These are phyloP conservation scores for Pseudonitzschia multiseries DNA, from an alignment of 108 stramenopile species.

Conservation along the genomic window DNA sequence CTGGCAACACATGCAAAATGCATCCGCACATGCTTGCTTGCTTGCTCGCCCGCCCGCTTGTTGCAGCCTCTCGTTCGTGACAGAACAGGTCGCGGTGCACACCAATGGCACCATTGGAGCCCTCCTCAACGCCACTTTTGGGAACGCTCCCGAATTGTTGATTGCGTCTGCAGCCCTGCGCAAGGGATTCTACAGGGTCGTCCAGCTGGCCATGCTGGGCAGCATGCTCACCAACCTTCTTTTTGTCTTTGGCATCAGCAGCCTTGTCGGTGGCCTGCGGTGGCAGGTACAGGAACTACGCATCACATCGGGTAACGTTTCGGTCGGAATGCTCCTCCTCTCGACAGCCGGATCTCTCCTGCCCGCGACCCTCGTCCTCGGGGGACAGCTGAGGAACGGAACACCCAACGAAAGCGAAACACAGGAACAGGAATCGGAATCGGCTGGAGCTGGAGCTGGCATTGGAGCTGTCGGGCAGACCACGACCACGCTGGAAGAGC, in stretches of 20 bases:
- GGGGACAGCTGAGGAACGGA: conserved; percentile 50
- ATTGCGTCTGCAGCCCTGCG: conserved; percentile 86
- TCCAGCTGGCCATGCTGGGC: conserved; percentile 89
- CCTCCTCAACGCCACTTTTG: conserved; percentile 93
- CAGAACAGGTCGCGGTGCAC: conserved; percentile 91
- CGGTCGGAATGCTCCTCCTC: conserved; percentile 74
- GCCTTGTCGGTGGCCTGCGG: conserved; percentile 82
- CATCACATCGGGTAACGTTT: conserved; percentile 72
- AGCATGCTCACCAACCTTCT: conserved; percentile 86
- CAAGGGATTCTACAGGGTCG: conserved; percentile 84
- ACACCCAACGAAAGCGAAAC: background rate
- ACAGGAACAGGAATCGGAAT: background rate
- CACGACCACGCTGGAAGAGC: conserved; percentile 51
- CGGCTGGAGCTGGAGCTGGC: too few relatives aligned
- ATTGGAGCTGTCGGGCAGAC: too few relatives aligned
- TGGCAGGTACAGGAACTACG: conserved; percentile 86
- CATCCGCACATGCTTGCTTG: too few relatives aligned
- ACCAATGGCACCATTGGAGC: conserved; percentile 93
- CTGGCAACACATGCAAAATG: too few relatives aligned
- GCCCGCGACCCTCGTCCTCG: conserved; percentile 71
- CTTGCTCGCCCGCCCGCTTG: too few relatives aligned
- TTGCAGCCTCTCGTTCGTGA: conserved; percentile 77
- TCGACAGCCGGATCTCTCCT: conserved; percentile 69
- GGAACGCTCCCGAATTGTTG: conserved; percentile 91
- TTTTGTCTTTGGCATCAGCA: conserved; percentile 87